These are phyloP conservation scores for Cryptococcus floricola DNA, from an alignment of 1,284 basidiomycete genomes.

Conservation along the genomic window DNA sequence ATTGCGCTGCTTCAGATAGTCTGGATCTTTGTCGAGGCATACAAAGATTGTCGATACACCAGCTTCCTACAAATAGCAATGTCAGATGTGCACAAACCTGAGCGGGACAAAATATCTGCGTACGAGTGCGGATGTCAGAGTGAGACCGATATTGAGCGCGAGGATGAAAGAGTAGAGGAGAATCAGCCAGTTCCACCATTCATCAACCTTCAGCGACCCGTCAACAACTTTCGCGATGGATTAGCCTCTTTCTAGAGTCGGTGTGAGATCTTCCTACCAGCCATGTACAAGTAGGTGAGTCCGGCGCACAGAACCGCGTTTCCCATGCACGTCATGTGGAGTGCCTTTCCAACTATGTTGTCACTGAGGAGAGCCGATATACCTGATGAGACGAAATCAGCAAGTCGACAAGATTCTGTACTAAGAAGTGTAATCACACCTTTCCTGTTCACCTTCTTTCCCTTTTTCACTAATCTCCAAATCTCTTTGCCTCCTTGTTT, in stretches of 20 bases:
- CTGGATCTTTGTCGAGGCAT: conserved; percentile 2
- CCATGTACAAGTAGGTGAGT: conserved; percentile 6
- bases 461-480: conserved; percentile 2
- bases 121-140: conserved; percentile 11
- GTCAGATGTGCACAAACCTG: neutral
- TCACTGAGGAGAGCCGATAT: conserved; percentile 7
- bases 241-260: neutral
- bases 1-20: neutral
- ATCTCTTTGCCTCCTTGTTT: conserved; percentile 3
- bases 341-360: conserved; percentile 2
- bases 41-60: conserved; percentile 5
- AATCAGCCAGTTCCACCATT: conserved; percentile 13
- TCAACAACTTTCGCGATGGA: neutral
- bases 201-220: conserved; percentile 6
- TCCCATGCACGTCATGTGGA: conserved; percentile 6
- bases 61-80: neutral
- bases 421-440: neutral
- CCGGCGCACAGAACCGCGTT: conserved; percentile 7
- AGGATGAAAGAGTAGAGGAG: conserved; percentile 13
- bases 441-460: neutral
- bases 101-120: neutral
- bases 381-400: neutral
- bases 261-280: neutral
- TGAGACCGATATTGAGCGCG: conserved; percentile 8
- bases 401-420: neutral